A percentile compares a stretch with the other conserved stretches of the same genome.
Conservation (phyloP, 1,284 basidiomycete species). For the Ganoderma resinaceum region DNA sequence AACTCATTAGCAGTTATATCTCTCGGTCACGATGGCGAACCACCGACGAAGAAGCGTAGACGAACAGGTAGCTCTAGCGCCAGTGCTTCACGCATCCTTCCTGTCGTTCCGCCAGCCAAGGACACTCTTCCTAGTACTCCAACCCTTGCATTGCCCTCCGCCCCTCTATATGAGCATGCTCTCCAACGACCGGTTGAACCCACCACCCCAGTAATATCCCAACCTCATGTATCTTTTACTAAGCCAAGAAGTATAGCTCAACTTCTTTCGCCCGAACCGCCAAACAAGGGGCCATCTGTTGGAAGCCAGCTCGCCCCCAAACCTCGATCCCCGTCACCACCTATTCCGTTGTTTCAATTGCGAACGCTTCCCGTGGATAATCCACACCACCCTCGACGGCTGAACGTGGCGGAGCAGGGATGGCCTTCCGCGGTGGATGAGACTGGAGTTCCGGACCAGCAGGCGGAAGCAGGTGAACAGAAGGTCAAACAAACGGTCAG, state of each 20-base stretch:
- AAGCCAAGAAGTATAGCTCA: conserved; percentile 22
- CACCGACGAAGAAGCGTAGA: conserved; percentile 32
- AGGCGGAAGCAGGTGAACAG: neutral
- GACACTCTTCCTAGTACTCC: neutral
- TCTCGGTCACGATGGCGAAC: conserved; percentile 31
- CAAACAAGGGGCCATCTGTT: neutral
- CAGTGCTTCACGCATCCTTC: neutral
- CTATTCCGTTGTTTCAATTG: neutral
- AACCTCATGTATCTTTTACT: neutral
- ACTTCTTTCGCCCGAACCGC: conserved; percentile 16
- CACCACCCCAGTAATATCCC: neutral
- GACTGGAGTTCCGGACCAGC: neutral
- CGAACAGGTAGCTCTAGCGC: conserved; percentile 23
- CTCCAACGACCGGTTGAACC: neutral
- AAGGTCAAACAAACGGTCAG: neutral
- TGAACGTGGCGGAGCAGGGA: neutral
- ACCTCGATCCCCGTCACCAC: neutral
- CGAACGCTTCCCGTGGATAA: neutral
- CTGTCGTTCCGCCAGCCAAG: neutral
- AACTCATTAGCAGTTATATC: conserved; percentile 28
- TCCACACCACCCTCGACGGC: neutral
- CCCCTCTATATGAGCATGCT: neutral
- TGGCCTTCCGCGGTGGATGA: neutral
- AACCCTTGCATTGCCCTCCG: neutral
- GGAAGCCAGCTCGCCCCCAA: neutral